Conservation (phyloP, 2,329 filamentous ascomycete genomes). For the Colletotrichum horii region DNA sequence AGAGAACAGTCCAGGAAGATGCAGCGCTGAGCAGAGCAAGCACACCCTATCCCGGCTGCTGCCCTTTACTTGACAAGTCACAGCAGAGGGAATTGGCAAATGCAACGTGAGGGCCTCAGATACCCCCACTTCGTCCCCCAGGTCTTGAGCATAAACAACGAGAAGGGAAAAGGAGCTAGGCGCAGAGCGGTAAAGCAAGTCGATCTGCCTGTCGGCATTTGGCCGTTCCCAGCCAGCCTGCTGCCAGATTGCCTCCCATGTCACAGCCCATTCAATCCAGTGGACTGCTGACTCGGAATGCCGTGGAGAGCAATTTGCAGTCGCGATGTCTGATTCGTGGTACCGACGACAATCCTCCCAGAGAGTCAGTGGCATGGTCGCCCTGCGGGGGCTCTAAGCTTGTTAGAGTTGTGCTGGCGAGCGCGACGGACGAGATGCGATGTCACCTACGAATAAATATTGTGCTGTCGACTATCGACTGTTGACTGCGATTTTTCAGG, state of each 20-base stretch:
- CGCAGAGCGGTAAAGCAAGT: conserved; percentile 25
- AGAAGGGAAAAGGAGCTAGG: conserved; percentile 15
- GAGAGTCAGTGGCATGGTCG: background rate
- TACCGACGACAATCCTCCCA: background rate
- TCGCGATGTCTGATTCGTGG: conserved; percentile 7
- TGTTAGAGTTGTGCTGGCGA: background rate
- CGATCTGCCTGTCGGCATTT: conserved; percentile 26
- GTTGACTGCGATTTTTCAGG: background rate
- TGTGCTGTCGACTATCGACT: background rate
- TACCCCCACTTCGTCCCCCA: conserved; percentile 5
- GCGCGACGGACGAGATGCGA: background rate
- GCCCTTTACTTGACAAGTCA: background rate
- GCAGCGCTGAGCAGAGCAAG: background rate
- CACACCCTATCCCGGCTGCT: background rate
- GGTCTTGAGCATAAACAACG: background rate
- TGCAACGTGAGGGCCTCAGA: background rate
- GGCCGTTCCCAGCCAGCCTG: conserved; percentile 16
- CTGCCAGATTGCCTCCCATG: conserved; percentile 21
- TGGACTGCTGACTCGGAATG: conserved; percentile 15
- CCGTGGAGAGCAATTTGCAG: conserved; percentile 16
- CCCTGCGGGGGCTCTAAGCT: background rate
- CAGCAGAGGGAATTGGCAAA: background rate
- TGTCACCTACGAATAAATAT: background rate
- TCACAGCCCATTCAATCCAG: conserved; percentile 1
- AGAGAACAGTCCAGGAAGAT: background rate